Percentiles rank a stretch among this genome's conserved stretches.
Evolutionary conservation across 495 filamentous ascomycete species (phyloP).

Genomic region (Friedmanniomyces simplex): DNA sequence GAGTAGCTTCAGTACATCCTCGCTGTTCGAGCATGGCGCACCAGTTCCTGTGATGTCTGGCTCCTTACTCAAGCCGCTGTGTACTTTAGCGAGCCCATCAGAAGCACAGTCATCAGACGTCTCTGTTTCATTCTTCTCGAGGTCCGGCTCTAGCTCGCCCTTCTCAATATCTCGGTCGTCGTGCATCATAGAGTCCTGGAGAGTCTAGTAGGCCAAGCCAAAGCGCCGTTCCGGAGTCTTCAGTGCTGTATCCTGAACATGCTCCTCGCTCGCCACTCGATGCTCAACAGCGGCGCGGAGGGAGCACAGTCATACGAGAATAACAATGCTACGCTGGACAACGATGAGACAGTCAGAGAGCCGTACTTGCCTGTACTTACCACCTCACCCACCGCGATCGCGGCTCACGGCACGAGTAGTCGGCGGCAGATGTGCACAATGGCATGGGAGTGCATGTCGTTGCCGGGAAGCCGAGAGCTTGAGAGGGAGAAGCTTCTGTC

Average conservation of each 20-base stretch:
- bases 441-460: too few species aligned
- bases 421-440: neutral
- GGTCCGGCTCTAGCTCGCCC: slow-evolving; percentile 1
- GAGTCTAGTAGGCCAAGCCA: too few species aligned
- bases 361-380: neutral
- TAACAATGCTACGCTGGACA: neutral
- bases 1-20: slow-evolving; percentile 2
- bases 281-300: too few species aligned
- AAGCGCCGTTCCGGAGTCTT: too few species aligned
- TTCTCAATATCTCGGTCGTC: slow-evolving; percentile 7
- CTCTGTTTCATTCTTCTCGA: neutral
- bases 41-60: neutral
- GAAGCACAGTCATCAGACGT: neutral
- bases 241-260: too few species aligned
- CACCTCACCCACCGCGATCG: neutral
- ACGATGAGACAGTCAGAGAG: neutral
- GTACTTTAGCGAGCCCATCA: neutral
- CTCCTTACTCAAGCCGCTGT: slow-evolving; percentile 3
- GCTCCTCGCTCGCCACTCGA: too few species aligned
- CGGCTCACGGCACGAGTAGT: neutral
- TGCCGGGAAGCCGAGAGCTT: too few species aligned
- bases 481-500: too few species aligned
- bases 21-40: slow-evolving; percentile 8
- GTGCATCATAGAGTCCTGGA: neutral
- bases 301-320: neutral